These are phyloP conservation scores for Venturiaceae sp. DNA, from an alignment of 2,329 filamentous ascomycete species.

Conservation along the genomic window DNA sequence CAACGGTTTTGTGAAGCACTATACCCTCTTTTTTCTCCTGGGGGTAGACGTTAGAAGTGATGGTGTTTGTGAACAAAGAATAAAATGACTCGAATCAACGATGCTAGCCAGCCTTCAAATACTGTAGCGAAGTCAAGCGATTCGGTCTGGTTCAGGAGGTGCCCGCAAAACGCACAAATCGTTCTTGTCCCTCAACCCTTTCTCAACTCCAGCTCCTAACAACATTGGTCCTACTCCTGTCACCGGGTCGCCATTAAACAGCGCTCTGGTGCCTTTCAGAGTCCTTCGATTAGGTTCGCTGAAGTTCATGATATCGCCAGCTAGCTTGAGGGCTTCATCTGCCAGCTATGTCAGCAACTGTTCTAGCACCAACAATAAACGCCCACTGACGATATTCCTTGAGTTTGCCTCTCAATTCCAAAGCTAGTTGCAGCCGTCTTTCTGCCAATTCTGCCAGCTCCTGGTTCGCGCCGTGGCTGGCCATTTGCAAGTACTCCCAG, in stretches of 20 bases:
- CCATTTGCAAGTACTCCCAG: constrained; percentile 12
- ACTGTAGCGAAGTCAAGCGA: constrained; percentile 2
- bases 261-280: not conserved
- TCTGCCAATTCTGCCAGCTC: constrained; percentile 12
- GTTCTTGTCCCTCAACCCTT: not conserved
- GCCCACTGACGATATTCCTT: constrained; percentile 9
- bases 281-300: not conserved
- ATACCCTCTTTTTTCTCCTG: constrained; percentile 3
- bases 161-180: constrained; percentile 3
- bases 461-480: constrained; percentile 27
- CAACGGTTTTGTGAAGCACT: constrained; percentile 9
- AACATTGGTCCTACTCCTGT: not conserved
- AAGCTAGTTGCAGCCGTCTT: not conserved
- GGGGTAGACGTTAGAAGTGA: not conserved
- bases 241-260: not conserved
- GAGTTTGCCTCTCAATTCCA: constrained; percentile 3
- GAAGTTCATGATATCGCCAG: not conserved
- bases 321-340: not conserved
- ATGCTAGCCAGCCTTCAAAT: constrained; percentile 2
- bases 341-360: not conserved
- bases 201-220: not conserved
- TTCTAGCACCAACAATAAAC: not conserved
- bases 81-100: constrained; percentile 1
- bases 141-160: not conserved
- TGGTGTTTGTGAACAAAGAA: not conserved